A percentile compares a stretch with the other conserved stretches of the same genome.
Conservation (phyloP, 2,329 filamentous ascomycete species). For the Colletotrichum sp. region DNA sequence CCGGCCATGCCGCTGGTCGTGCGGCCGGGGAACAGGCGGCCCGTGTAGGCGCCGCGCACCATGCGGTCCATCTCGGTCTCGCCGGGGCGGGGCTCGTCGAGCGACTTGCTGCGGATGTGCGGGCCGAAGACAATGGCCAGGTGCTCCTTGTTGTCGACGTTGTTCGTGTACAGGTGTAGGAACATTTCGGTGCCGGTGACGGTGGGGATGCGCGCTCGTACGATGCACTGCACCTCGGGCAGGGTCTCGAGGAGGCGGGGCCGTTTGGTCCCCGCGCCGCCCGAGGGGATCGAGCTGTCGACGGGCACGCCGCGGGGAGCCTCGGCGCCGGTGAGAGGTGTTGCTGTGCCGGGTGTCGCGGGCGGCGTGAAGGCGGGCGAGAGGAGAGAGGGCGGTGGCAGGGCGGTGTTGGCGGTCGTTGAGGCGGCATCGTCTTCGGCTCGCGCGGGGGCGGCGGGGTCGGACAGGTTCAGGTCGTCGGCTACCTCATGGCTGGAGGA, state of each 20-base stretch:
- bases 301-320: conserved; percentile 61
- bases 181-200: conserved; percentile 95
- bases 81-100: conserved; percentile 74
- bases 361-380: conserved; percentile 86
- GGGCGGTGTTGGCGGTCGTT: conserved; percentile 21
- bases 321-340: conserved; percentile 43
- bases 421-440: conserved; percentile 14
- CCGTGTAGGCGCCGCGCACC: conserved; percentile 92
- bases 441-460: conserved; percentile 10
- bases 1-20: conserved; percentile 71
- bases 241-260: conserved; percentile 77
- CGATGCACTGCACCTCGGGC: conserved; percentile 89
- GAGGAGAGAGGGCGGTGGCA: conserved; percentile 72
- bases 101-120: conserved; percentile 74
- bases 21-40: conserved; percentile 83
- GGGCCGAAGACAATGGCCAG: conserved; percentile 95
- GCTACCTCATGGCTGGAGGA: conserved; percentile 10
- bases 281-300: conserved; percentile 61
- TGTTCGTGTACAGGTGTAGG: conserved; percentile 91
- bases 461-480: conserved; percentile 20
- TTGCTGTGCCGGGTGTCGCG: conserved; percentile 63
- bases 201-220: conserved; percentile 93
- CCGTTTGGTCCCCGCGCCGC: conserved; percentile 66
- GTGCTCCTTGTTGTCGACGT: conserved; percentile 93
- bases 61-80: conserved; percentile 91